Conservation (phyloP, 441 rosid genomes). For the Gossypium schwendimanii region DNA sequence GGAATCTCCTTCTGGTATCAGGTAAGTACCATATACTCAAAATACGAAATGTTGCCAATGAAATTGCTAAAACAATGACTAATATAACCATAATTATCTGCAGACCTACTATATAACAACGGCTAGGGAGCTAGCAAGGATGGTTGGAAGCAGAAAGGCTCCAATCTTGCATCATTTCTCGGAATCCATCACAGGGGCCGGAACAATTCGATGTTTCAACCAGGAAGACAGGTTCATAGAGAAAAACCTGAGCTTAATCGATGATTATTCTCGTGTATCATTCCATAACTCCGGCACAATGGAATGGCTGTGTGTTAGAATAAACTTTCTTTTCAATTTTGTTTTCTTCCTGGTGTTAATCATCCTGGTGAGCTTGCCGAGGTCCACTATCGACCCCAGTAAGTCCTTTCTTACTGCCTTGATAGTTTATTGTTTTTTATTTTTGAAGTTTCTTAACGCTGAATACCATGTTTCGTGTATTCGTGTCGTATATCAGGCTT, state of each 20-base stretch:
- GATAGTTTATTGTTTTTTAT: not conserved
- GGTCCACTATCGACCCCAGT: conserved; percentile 43
- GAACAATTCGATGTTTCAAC: conserved; percentile 47
- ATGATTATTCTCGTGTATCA: conserved; percentile 44
- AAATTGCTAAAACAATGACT: not conserved
- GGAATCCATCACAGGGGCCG: conserved; percentile 48
- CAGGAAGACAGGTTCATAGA: conserved; percentile 42
- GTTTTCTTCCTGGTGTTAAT: conserved; percentile 46
- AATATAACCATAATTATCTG: not conserved
- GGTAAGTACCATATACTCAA: conserved; percentile 14
- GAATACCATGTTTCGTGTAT: not conserved
- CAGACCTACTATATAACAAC: conserved; percentile 54
- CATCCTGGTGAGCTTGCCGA: conserved; percentile 48
- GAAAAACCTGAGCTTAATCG: conserved; percentile 31
- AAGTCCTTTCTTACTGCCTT: conserved; percentile 21
- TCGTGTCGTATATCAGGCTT: conserved; percentile 29
- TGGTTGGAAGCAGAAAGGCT: conserved; percentile 55
- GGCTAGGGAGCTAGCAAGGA: conserved; percentile 61
- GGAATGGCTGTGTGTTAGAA: conserved; percentile 56
- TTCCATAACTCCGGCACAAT: conserved; percentile 53
- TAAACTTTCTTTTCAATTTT: conserved; percentile 52
- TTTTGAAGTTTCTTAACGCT: not conserved
- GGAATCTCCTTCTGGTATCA: conserved; percentile 52
- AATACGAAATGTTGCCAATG: not conserved
- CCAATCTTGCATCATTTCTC: conserved; percentile 61